Evolutionary conservation across 768 basidiomycete species (phyloP).

Genomic region (Russula ochroleuca): DNA sequence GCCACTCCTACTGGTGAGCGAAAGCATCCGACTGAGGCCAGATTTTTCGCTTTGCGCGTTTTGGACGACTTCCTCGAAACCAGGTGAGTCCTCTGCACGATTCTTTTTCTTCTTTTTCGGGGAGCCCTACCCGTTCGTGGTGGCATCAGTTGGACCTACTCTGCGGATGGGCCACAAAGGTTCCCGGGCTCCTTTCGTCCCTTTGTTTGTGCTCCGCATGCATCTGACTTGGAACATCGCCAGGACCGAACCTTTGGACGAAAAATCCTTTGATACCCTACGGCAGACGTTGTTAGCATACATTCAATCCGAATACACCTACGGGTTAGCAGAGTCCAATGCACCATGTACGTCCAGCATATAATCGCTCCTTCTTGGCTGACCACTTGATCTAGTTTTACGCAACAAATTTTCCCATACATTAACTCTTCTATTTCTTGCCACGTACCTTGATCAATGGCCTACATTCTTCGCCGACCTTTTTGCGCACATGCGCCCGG

Average conservation of each 20-base stretch:
- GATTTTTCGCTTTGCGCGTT: conserved; percentile 77
- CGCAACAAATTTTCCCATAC: conserved; percentile 96
- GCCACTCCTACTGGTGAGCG: conserved; percentile 53
- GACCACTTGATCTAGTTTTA: conserved; percentile 50
- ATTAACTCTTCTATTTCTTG: conserved; percentile 81
- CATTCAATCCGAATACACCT: conserved; percentile 83
- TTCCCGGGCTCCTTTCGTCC: background rate
- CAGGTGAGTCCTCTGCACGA: conserved; percentile 49
- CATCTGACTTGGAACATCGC: conserved; percentile 8
- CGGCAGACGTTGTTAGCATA: conserved; percentile 78
- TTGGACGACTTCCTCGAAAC: conserved; percentile 80
- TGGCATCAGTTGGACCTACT: background rate
- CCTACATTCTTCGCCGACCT: conserved; percentile 79
- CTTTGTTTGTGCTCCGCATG: background rate
- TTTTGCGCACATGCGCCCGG: conserved; percentile 64
- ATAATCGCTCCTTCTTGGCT: conserved; percentile 14
- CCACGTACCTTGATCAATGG: conserved; percentile 82
- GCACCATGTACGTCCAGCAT: conserved; percentile 63
- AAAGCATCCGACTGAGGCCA: conserved; percentile 65
- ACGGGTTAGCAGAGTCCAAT: conserved; percentile 76
- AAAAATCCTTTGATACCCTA: conserved; percentile 63
- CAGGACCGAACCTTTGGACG: conserved; percentile 64
- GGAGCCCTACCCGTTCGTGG: background rate
- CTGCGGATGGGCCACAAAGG: background rate
- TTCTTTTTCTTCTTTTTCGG: background rate